Percentiles rank a stretch among this genome's conserved stretches.
Evolutionary conservation across 2,329 filamentous ascomycete genomes (phyloP).

Genomic region (Neonectria punicea): DNA sequence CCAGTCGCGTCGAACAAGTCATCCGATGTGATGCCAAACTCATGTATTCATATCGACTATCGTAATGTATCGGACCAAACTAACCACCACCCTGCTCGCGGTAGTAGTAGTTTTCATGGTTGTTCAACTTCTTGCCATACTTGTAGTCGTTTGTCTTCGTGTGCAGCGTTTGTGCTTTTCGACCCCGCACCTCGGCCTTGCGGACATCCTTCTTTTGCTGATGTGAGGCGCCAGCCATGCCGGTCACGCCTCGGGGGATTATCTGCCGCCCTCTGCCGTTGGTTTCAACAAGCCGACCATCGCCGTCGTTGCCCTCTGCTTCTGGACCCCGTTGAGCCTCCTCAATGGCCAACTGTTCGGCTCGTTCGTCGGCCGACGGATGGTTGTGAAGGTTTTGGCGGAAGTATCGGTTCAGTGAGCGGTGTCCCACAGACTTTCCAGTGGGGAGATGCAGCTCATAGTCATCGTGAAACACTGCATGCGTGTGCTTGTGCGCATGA

Average conservation of each 20-base stretch:
- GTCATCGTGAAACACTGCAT: constrained; percentile 89
- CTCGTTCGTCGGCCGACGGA: constrained; percentile 80
- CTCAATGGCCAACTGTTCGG: constrained; percentile 73
- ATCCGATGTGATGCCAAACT: neutral
- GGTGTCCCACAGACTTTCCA: constrained; percentile 88
- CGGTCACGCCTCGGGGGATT: constrained; percentile 75
- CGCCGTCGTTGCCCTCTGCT: constrained; percentile 50
- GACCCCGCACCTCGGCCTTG: constrained; percentile 74
- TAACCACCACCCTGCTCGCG: constrained; percentile 58
- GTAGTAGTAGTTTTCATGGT: constrained; percentile 73
- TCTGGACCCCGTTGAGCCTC: constrained; percentile 37
- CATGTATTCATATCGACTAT: neutral
- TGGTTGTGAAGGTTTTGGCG: constrained; percentile 91
- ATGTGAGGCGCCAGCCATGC: constrained; percentile 82
- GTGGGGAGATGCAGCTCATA: constrained; percentile 93
- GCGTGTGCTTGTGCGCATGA: constrained; percentile 78
- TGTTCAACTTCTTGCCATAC: constrained; percentile 79
- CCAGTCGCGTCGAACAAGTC: neutral
- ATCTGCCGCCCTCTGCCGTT: constrained; percentile 63
- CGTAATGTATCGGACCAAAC: constrained; percentile 19
- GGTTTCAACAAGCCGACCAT: constrained; percentile 48
- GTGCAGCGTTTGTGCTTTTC: constrained; percentile 71
- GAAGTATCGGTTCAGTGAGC: constrained; percentile 88
- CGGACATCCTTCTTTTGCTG: constrained; percentile 76
- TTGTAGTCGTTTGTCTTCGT: constrained; percentile 73